Percentiles rank a stretch among this genome's conserved stretches.
Evolutionary conservation across 768 basidiomycete genomes (phyloP).

Genomic region (Tremella fuciformis): DNA sequence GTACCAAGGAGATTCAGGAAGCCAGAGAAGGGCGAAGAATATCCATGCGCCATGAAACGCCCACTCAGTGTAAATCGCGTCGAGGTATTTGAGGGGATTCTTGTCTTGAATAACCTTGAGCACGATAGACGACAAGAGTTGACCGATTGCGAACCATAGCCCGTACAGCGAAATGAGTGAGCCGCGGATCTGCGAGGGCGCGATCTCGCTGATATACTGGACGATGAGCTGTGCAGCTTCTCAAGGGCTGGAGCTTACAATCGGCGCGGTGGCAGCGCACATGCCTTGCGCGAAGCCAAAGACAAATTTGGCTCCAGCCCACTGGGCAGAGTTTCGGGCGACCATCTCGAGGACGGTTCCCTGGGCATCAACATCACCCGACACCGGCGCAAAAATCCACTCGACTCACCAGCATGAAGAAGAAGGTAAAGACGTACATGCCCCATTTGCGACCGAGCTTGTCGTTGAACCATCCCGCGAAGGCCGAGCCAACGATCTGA

Average conservation of each 20-base stretch:
- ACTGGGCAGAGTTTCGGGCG: constrained; percentile 7
- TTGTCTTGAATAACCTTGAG: background rate
- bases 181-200: constrained; percentile 7
- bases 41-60: too few species aligned
- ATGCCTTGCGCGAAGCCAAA: background rate
- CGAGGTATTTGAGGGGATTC: background rate
- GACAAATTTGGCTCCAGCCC: constrained; percentile 13
- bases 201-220: constrained; percentile 13
- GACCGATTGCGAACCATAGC: constrained; percentile 11
- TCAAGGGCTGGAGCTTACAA: too few species aligned
- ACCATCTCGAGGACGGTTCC: constrained; percentile 13
- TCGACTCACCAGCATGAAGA: constrained; percentile 7
- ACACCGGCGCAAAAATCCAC: background rate
- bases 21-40: constrained; percentile 5
- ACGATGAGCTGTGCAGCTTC: too few species aligned
- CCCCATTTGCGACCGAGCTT: constrained; percentile 3
- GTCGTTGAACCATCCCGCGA: background rate
- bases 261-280: too few species aligned
- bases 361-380: background rate
- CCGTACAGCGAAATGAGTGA: constrained; percentile 8
- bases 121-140: constrained; percentile 14
- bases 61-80: constrained; percentile 9
- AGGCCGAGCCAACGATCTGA: background rate
- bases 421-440: background rate
- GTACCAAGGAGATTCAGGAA: constrained; percentile 8